Base-by-base conservation (phyloP, 2,329 filamentous ascomycete genomes). In the Trichophyton benhamiae region DNA sequence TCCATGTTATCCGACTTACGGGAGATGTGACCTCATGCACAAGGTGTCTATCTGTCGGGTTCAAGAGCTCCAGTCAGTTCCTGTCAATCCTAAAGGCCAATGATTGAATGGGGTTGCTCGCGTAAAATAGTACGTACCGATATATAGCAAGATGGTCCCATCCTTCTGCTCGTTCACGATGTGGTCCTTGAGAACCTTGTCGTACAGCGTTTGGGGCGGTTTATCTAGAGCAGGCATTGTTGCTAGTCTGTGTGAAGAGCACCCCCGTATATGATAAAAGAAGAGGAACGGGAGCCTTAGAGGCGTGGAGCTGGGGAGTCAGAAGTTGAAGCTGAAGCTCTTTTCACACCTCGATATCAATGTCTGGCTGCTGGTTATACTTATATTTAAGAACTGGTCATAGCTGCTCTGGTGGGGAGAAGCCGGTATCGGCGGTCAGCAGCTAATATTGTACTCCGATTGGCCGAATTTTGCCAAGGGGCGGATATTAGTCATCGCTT, bases 11-110 rank as follows among this genome's bases (percentile, higher is more conserved):
- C 64, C 46, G 9, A 76, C 86, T 72, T 82, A 91, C 88, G 65
- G 94, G 94, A 69, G 92, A 96, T 69, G 94, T 99, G 74, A 99
- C 94, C 81, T 99, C 94, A 75, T 99, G 94, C 65, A 97, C 91
- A 65, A 99, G 82, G 81, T 99, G 94, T 75, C 94, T 84, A 78
- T 95, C 90, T 91, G 69, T 62, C 62, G 53, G 52, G 60, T 41
- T 60, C 67, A 60, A 53, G 20, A 13, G 11, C 27, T n/a, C 15
- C 15, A 15, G 15, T 58, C 27, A 25, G 36, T 20, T 41, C 5
- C 9, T 30, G 27, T 41, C 33, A 42, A 36, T 13, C 20, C n/a
- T 17, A 33, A 58, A 27, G 7, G 57, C 25, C 8, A 57, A 36
- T 42, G 4, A 27, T 9, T 38, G 9, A 48, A 13, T 13, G 42